A percentile compares a stretch with the other conserved stretches of the same genome.
Evolutionary conservation across 1,284 basidiomycete genomes (phyloP).

Genomic region (Austropuccinia psidii): DNA sequence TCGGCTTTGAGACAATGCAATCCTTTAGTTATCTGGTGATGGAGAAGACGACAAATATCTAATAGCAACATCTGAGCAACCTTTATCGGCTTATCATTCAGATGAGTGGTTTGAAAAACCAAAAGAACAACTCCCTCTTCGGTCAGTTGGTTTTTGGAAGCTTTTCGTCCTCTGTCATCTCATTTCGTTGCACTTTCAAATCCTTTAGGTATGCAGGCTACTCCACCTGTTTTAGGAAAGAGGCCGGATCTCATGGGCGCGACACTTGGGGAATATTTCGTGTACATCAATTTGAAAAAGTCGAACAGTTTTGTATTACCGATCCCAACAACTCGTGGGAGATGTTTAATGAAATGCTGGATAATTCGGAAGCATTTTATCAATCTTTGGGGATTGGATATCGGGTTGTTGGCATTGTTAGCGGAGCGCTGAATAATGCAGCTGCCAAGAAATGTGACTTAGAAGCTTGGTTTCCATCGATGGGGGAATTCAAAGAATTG

Average conservation of each 20-base stretch:
- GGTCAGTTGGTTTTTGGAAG: conserved; percentile 44
- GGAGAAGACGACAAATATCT: conserved; percentile 96
- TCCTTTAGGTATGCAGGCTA: conserved; percentile 54
- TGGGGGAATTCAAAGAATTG: conserved; percentile 84
- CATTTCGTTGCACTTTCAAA: not conserved
- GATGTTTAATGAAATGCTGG: conserved; percentile 85
- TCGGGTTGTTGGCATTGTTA: conserved; percentile 89
- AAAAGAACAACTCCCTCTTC: conserved; percentile 77
- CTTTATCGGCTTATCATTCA: conserved; percentile 87
- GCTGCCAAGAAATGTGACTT: conserved; percentile 96
- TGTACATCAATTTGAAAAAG: conserved; percentile 98
- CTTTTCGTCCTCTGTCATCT: no score
- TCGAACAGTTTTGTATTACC: conserved; percentile 94
- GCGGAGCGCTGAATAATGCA: conserved; percentile 90
- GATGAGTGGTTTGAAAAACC: conserved; percentile 97
- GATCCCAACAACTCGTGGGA: conserved; percentile 86
- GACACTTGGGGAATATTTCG: conserved; percentile 99
- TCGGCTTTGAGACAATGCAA: no score
- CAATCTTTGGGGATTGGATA: conserved; percentile 87
- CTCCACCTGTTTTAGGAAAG: conserved; percentile 97
- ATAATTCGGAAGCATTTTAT: conserved; percentile 86
- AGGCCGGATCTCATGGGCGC: conserved; percentile 90
- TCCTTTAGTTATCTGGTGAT: conserved; percentile 62
- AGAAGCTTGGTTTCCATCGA: conserved; percentile 99
- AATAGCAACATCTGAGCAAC: conserved; percentile 97